Conservation (phyloP, 225 moss, liverwort and hornwort genomes). For the Climacium dendroides region DNA sequence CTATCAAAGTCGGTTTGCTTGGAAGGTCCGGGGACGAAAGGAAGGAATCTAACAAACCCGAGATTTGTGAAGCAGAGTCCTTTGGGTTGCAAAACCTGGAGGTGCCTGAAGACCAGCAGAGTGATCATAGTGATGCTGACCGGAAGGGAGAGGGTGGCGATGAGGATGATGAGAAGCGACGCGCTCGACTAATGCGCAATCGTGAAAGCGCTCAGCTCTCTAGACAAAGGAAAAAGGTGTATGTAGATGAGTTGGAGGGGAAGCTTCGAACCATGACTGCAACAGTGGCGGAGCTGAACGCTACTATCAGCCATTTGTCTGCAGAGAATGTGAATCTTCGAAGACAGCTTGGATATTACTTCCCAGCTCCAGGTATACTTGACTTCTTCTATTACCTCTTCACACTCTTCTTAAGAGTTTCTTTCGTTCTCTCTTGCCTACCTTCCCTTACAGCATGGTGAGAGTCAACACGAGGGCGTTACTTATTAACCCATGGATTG, state of each 20-base stretch:
- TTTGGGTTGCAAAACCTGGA: conserved; percentile 2
- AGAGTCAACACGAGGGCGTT: background rate
- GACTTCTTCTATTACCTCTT: background rate
- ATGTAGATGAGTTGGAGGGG: conserved; percentile 53
- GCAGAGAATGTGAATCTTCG: conserved; percentile 56
- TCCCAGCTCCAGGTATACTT: conserved; percentile 26
- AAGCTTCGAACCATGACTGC: conserved; percentile 52
- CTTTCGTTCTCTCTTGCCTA: background rate
- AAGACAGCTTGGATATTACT: conserved; percentile 50
- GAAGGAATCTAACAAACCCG: conserved; percentile 2
- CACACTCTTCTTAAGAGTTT: background rate
- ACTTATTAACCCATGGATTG: background rate
- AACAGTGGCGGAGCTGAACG: conserved; percentile 47
- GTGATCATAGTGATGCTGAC: conserved; percentile 23
- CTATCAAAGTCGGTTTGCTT: conserved; percentile 10
- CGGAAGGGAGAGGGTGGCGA: conserved; percentile 17
- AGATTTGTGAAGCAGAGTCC: conserved; percentile 9
- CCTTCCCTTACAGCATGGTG: background rate
- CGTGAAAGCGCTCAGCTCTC: conserved; percentile 46
- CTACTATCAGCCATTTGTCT: conserved; percentile 51
- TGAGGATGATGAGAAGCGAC: conserved; percentile 38
- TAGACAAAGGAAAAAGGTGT: conserved; percentile 48
- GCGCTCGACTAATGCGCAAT: conserved; percentile 33
- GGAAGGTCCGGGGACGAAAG: conserved; percentile 8
- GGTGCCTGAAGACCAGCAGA: conserved; percentile 23